Evolutionary conservation across 257 asterid genomes (phyloP), one percentile per base, ranked within the genome.

Genomic region (Eustoma russellianum): DNA sequence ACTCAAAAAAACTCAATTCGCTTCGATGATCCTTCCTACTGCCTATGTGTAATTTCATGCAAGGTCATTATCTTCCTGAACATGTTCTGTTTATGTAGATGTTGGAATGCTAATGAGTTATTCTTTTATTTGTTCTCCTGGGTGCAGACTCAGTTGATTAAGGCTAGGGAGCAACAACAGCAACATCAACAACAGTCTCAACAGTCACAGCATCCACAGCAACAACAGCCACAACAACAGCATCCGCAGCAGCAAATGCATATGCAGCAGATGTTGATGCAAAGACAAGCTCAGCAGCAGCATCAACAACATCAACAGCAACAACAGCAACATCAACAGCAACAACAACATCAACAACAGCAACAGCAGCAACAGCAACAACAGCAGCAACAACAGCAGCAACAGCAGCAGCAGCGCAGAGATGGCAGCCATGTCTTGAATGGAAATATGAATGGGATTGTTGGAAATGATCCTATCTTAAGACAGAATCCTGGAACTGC

Each of bases 151-250:
- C 99, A 92, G 64, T 55, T 79, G 64, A 83, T 88, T 80, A 92
- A 88, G 74, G 82, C 94, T 33, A 83, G 97, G 69, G 99, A 92
- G 73, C 95, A 90, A 59, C 98, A 91, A 56, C 97, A 83, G 24
- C 96, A 77, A 52, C 75, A 77, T 1, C 78, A 71, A 33, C 85
- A 75, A 16, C 64, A 69, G 41, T 82, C 69, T 9, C 93, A 78
- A 43, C 76, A 77, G 0, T 93, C 69, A 0, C 75, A 65, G 0
- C 78, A 71, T 13, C 82, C 71, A 14, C 81, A 73, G 8, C 85
- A 76, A 9, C 83, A 72, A 13, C 86, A 90, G 35, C 92, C 82
- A 52, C 96, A 83, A 41, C 41, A 73, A 72, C 94, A 80, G 13
- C 24, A 38, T 7, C 97, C 84, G 41, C 95, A 88, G 19, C 93